These are phyloP conservation scores for Opeltia flavorubescens DNA, from an alignment of 495 filamentous ascomycete species.

Conservation along the genomic window DNA sequence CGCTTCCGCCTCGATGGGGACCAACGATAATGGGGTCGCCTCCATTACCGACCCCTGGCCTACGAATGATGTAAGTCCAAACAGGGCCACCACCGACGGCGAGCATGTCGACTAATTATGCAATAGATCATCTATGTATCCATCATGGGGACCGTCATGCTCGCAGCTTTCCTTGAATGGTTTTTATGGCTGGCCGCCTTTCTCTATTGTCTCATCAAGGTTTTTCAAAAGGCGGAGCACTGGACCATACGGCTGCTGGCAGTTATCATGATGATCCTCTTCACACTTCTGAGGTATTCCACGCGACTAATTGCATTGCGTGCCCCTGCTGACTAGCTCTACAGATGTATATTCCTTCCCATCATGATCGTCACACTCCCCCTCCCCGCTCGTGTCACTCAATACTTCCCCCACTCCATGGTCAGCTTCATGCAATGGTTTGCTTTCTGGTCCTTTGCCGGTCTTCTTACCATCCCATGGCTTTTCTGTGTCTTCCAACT, in stretches of 20 bases:
- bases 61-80: slow-evolving; percentile 45
- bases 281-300: slow-evolving; percentile 58
- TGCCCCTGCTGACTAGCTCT: slow-evolving; percentile 1
- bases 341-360: slow-evolving; percentile 72
- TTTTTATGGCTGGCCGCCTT: slow-evolving; percentile 87
- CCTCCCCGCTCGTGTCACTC: slow-evolving; percentile 54
- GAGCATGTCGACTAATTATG: not conserved
- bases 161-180: slow-evolving; percentile 84
- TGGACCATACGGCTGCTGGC: slow-evolving; percentile 68
- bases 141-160: slow-evolving; percentile 69
- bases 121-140: slow-evolving; percentile 63
- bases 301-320: not conserved
- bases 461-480: slow-evolving; percentile 76
- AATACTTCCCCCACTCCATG: slow-evolving; percentile 53
- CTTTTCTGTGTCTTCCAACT: slow-evolving; percentile 84
- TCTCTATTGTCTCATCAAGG: slow-evolving; percentile 78
- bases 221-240: slow-evolving; percentile 79
- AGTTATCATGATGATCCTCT: slow-evolving; percentile 57
- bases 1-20: not conserved
- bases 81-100: not conserved
- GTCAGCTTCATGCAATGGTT: slow-evolving; percentile 79
- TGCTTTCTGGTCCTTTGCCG: slow-evolving; percentile 88
- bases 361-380: slow-evolving; percentile 93
- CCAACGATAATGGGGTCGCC: slow-evolving; percentile 3
- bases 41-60: slow-evolving; percentile 38